Evolutionary conservation across 257 asterid species (phyloP).

Genomic region (Salvia splendens): DNA sequence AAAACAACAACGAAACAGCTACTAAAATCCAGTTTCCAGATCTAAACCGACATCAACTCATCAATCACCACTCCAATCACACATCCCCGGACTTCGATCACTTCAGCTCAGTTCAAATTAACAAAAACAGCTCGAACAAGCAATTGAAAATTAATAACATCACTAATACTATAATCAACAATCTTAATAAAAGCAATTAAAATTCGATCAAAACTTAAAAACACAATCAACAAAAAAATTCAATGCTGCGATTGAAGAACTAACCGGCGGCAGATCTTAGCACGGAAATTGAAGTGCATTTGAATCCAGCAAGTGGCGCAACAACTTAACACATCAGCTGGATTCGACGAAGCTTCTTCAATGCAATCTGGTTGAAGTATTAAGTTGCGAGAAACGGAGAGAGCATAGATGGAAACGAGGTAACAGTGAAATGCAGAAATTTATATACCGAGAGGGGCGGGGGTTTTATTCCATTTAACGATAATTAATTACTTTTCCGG

Average conservation of each 20-base stretch:
- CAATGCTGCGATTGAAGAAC: slow-evolving; percentile 38
- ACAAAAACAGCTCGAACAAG: slow-evolving; percentile 13
- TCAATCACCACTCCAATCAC: slow-evolving; percentile 20
- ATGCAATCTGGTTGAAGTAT: slow-evolving; percentile 21
- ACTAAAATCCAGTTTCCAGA: slow-evolving; percentile 28
- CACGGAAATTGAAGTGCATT: slow-evolving; percentile 48
- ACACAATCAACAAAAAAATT: neutral
- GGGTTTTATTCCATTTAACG: slow-evolving; percentile 45
- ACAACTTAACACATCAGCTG: neutral
- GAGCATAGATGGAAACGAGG: slow-evolving; percentile 45
- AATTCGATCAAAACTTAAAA: slow-evolving; percentile 18
- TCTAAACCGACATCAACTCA: slow-evolving; percentile 28
- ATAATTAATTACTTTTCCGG: slow-evolving; percentile 24
- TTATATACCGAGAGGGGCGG: slow-evolving; percentile 43
- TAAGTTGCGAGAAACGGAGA: neutral
- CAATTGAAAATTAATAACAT: no score
- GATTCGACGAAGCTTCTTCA: neutral
- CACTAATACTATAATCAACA: neutral
- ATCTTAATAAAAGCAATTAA: neutral
- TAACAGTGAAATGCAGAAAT: slow-evolving; percentile 14
- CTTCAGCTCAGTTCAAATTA: slow-evolving; percentile 23
- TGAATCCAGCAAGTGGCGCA: slow-evolving; percentile 39
- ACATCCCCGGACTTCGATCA: slow-evolving; percentile 23
- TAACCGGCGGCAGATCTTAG: slow-evolving; percentile 44
- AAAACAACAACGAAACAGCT: slow-evolving; percentile 14